Percentiles rank a stretch among this genome's conserved stretches.
phyloP scores from a whole-genome alignment of 2,329 filamentous ascomycete species.

The Westerdykella ornata region DNA sequence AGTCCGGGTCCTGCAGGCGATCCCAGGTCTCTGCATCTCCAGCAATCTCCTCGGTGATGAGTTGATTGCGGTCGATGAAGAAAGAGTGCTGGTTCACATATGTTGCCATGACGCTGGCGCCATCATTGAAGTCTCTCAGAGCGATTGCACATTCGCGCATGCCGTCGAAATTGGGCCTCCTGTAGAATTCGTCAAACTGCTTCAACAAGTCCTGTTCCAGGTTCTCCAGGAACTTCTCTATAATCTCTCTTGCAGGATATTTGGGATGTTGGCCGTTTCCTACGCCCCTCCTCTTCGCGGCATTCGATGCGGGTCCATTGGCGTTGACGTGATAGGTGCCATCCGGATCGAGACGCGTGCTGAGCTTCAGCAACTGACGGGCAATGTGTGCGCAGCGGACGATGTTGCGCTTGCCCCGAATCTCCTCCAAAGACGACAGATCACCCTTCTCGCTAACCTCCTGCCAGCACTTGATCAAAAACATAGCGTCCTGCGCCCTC shows the following conservation, averaged over 20 bases:
- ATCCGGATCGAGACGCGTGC: slow-evolving; percentile 74
- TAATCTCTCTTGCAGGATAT: slow-evolving; percentile 71
- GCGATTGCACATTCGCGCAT: slow-evolving; percentile 97
- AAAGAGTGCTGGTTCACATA: slow-evolving; percentile 99
- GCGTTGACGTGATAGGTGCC: slow-evolving; percentile 45
- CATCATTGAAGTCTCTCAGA: slow-evolving; percentile 90
- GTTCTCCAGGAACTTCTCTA: slow-evolving; percentile 95
- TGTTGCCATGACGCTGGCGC: slow-evolving; percentile 85
- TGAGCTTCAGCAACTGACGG: slow-evolving; percentile 87
- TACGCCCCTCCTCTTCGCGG: slow-evolving; percentile 34
- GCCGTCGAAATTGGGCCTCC: slow-evolving; percentile 89
- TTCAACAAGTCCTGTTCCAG: slow-evolving; percentile 91
- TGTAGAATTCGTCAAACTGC: slow-evolving; percentile 96
- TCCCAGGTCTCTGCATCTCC: slow-evolving; percentile 75
- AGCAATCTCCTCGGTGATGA: slow-evolving; percentile 78
- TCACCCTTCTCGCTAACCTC: slow-evolving; percentile 88
- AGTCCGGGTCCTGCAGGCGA: slow-evolving; percentile 85
- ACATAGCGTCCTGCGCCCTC: slow-evolving; percentile 85
- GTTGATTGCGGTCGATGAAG: slow-evolving; percentile 92
- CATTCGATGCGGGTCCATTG: slow-evolving; percentile 45
- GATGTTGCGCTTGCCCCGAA: slow-evolving; percentile 72
- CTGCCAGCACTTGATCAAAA: slow-evolving; percentile 93
- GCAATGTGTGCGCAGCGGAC: slow-evolving; percentile 91
- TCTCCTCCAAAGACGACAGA: slow-evolving; percentile 78
- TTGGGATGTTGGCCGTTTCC: slow-evolving; percentile 36